Base-by-base conservation (phyloP, 2,329 filamentous ascomycete species). In the Aureobasidium sp. region DNA sequence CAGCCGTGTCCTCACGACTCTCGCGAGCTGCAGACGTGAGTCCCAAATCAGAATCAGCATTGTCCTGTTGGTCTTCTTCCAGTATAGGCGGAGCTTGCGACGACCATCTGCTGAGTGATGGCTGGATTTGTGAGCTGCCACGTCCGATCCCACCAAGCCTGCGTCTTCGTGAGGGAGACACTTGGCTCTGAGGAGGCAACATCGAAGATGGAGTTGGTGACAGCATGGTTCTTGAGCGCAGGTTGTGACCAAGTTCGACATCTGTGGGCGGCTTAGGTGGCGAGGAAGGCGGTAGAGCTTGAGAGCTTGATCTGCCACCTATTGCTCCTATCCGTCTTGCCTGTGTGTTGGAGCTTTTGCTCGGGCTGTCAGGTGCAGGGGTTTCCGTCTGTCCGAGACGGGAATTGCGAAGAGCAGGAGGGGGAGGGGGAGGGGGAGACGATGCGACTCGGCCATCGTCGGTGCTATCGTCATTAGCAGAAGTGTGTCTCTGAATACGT, bases 71-170 rank as follows among this genome's bases (percentile, higher is more conserved):
- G 15, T 60, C 57, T 33, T 60, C 44, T 22, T 60, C 57, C 15
- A 50, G 12, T 2, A 45, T 24, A 31, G 57, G 35, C 4, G 45
- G 37, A 19, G 57, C 57, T 17, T 60, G 57, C 3, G 57, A 60
- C 15, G 57, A 60, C 33, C 44, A 49, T 50, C 57, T 60, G 19
- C 35, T 58, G 29, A 58, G 40, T 1, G 42, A 58, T 22, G 53
- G 39, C 27, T 60, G 57, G 33, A 50, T 49, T 8, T 60, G 57
- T 33, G 57, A 60, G 35, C 57, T 60, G 24, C 57, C 57, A 33
- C 57, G 57, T 9, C 57, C 57, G 14, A 60, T 50, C 1, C 24
- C 57, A 19, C 57, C 57, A n/a, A 60, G 57, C 17, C 57, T 49
- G n/a, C 45, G 57, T 31, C 22, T 60, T 9, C 19, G 15, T 9